Evolutionary conservation across 345 rosid species (phyloP).

Genomic region (Boechera retrofracta): DNA sequence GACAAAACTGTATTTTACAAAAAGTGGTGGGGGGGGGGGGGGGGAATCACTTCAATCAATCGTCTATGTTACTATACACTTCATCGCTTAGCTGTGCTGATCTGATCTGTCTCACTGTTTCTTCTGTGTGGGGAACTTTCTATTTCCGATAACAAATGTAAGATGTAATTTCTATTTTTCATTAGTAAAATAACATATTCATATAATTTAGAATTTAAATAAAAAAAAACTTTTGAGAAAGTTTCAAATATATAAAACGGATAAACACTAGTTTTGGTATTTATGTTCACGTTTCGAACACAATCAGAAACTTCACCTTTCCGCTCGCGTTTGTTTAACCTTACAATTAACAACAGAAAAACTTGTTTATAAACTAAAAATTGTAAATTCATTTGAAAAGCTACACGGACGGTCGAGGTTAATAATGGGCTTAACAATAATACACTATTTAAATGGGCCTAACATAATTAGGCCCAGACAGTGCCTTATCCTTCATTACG

Average conservation of each 20-base stretch:
- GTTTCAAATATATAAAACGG: no score
- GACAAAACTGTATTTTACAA: conserved; percentile 10
- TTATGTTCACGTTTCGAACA: no score
- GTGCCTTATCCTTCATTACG: no score
- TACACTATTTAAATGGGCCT: neutral
- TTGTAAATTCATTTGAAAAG: neutral
- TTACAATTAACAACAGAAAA: neutral
- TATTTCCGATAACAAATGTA: conserved; percentile 9
- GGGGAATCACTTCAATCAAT: conserved; percentile 41
- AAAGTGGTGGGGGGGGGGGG: conserved; percentile 28
- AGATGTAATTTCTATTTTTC: neutral
- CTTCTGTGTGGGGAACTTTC: conserved; percentile 30
- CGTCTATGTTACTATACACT: conserved; percentile 19
- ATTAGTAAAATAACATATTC: neutral
- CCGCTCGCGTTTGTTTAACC: no score
- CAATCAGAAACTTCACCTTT: neutral
- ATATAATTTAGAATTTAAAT: no score
- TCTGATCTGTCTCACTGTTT: conserved; percentile 40
- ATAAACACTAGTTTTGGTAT: no score
- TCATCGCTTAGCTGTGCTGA: conserved; percentile 30
- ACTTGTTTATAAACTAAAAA: no score
- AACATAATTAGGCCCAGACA: neutral
- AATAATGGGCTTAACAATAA: neutral
- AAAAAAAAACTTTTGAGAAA: no score
- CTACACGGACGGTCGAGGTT: neutral